Base-by-base conservation (phyloP, 179 eudicot species). In the Beta lomatogona region DNA sequence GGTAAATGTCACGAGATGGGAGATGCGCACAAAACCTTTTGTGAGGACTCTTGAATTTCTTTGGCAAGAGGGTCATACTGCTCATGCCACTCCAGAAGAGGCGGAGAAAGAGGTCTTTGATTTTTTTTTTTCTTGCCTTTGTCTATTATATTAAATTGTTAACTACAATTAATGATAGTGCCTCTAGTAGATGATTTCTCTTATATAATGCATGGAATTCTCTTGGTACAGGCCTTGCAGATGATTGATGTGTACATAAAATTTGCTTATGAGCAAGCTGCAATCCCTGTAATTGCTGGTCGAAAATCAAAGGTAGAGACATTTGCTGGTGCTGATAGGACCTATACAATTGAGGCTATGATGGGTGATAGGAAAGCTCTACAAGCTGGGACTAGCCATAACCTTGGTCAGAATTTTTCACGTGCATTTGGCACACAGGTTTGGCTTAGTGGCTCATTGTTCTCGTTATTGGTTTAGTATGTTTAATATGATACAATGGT, bases 1-100 rank as follows among this genome's bases (percentile, higher is more conserved):
- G 99, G 99, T 92, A 76, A 96, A 94, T 86, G 99, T 94, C 82
- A 96, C 99, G 16, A 94, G 99, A 88, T 96, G 99, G 98, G 98
- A 96, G 89, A 90, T 92, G 95, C 99, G 99, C 55, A 96, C 99
- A 52, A 96, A 96, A 86, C 99, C 99, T 76, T 96, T 96, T 85
- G 86, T 96, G 77, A 94, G 99, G 86, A 96, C 98, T 65, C 98
- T 96, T 81, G 98, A 96, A 78, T 96, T 96, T 87, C 97, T 96
- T 67, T 96, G 99, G 99, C 99, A 94, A 85, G 99, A 96, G 80
- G 99, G 99, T 41, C 99, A 96, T 84, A 96, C 98, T 81, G 99
- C 98, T 81, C 98, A 96, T 88, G 94, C 98, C 83, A 92, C 93
- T 57, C 89, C 90, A 11, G 98, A 94, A 75, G 99, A 96, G 83